Base-by-base conservation (phyloP, 192 early-diverging fungal species). In the Podila clonocystis region DNA sequence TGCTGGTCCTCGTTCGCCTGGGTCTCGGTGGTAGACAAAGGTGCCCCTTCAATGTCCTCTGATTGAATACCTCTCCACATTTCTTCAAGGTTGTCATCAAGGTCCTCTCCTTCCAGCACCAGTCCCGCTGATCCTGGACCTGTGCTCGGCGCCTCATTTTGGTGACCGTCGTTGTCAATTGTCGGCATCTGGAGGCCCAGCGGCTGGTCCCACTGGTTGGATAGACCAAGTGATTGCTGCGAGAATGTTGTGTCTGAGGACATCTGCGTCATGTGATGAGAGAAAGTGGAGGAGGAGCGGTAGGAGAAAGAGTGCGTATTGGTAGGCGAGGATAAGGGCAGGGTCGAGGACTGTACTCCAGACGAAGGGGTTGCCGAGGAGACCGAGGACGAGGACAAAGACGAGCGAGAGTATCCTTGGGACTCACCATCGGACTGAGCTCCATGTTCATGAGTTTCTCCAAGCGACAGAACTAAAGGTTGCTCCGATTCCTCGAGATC, bases 111-210 rank as follows among this genome's bases (percentile, higher is more conserved):
- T 41, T 38, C 62, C 33, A 63, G 17, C 2, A 33, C n/a, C 9
- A 31, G 26, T 31, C 20, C n/a, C 5, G 5, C 20, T 22, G 30
- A 29, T n/a, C 8, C 33, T 34, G 34, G 5, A 9, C 29, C 62
- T 22, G 62, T 36, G n/a, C 9, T 15, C 11, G 29, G 33, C 9
- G 1, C 8, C n/a, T 63, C 33, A 5, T 34, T 17, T 0, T 34
- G n/a, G 22, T 63, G 52, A 12, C 20, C 4, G 5, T 63, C n/a
- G 15, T 12, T 34, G 11, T 80, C 77, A 9, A 80, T 22, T 7
- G 30, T 52, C 0, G 77, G 77, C 77, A 80, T 80, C 26, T 73
- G 77, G 7, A 80, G 48, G 9, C 65, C 36, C n/a, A 72, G n/a
- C 4, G 77, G 63, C 22, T 80, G 62, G 12, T 61, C 50, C 17